Evolutionary conservation across 495 filamentous ascomycete species (phyloP).

Genomic region (Xeromyces bisporus): DNA sequence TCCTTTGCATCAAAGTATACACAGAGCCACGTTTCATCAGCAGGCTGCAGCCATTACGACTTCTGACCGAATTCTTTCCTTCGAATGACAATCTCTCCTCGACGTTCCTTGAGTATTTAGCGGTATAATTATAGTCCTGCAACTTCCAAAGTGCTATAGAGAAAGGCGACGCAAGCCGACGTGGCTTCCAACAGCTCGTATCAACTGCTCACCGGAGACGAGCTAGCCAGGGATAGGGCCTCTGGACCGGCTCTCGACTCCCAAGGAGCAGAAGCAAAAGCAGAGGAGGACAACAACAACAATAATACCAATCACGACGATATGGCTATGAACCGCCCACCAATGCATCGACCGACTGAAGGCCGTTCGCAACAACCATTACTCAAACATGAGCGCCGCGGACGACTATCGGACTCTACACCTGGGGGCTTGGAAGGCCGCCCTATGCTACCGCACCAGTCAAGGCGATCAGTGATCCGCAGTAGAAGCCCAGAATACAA

Average conservation of each 20-base stretch:
- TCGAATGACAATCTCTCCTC: no score
- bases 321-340: constrained; percentile 26
- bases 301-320: no score
- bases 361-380: constrained; percentile 38
- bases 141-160: no score
- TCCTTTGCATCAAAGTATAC: no score
- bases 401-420: constrained; percentile 24
- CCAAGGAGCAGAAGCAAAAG: neutral
- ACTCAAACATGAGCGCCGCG: constrained; percentile 36
- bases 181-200: neutral
- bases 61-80: no score
- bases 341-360: constrained; percentile 31
- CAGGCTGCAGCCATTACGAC: no score
- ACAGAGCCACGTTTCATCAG: no score
- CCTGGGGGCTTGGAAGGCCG: constrained; percentile 21
- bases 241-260: neutral
- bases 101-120: no score
- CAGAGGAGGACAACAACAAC: no score
- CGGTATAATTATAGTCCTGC: no score
- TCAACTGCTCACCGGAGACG: neutral
- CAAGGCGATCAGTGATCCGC: constrained; percentile 40
- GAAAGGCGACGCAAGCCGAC: neutral
- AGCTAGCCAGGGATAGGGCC: neutral
- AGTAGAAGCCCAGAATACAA: constrained; percentile 42
- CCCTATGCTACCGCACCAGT: constrained; percentile 24